Evolutionary conservation across 306 rosid genomes (phyloP).

Genomic region (Sophora flavescens): DNA sequence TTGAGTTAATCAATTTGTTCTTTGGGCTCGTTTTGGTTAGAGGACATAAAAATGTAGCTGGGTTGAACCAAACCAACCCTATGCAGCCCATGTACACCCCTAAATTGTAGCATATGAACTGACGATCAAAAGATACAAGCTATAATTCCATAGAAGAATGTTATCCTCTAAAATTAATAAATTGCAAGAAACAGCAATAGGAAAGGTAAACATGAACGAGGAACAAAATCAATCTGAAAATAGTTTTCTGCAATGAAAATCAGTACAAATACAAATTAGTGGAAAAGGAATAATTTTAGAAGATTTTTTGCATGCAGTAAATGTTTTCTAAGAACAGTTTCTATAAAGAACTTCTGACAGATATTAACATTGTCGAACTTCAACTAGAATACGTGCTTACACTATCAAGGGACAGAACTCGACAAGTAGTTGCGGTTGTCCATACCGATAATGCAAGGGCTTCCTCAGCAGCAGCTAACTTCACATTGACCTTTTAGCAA

Average conservation of each 20-base stretch:
- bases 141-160: conserved; percentile 22
- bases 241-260: neutral
- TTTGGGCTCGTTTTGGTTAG: neutral
- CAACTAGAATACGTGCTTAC: conserved; percentile 58
- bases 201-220: conserved; percentile 9
- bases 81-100: too few relatives aligned
- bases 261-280: neutral
- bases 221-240: conserved; percentile 1
- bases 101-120: conserved; percentile 9
- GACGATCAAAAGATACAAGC: neutral
- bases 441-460: conserved; percentile 85
- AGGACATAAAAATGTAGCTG: conserved; percentile 3
- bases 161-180: neutral
- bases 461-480: conserved; percentile 91
- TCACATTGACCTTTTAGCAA: conserved; percentile 58
- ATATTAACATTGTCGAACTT: conserved; percentile 35
- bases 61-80: neutral
- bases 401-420: conserved; percentile 85
- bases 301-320: conserved; percentile 4
- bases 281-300: neutral
- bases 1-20: too few relatives aligned
- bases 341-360: conserved; percentile 13
- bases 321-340: conserved; percentile 21
- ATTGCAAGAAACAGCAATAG: neutral
- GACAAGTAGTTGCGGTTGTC: conserved; percentile 89